These are phyloP conservation scores for Terana coerulea DNA, from an alignment of 768 basidiomycete species.

Conservation along the genomic window DNA sequence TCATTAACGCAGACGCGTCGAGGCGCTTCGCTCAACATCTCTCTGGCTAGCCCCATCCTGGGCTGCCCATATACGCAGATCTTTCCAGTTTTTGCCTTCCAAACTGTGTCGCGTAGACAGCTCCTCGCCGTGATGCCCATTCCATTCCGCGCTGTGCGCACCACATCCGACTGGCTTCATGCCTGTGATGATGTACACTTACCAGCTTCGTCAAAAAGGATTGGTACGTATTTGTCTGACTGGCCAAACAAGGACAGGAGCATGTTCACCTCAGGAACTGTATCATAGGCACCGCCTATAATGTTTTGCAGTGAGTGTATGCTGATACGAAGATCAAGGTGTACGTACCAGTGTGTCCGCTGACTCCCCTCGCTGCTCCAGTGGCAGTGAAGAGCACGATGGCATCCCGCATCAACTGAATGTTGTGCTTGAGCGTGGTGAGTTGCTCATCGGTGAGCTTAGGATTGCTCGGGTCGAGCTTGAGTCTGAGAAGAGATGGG, in stretches of 20 bases:
- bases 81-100: no score
- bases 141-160: no score
- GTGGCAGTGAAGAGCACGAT: slow-evolving; percentile 86
- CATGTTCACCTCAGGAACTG: slow-evolving; percentile 82
- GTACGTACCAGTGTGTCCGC: slow-evolving; percentile 72
- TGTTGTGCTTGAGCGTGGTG: slow-evolving; percentile 57
- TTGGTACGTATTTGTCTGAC: slow-evolving; percentile 58
- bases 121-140: no score
- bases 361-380: slow-evolving; percentile 81
- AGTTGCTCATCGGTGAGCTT: slow-evolving; percentile 63
- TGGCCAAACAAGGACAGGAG: slow-evolving; percentile 69
- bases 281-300: slow-evolving; percentile 47
- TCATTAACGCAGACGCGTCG: no score
- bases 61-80: no score
- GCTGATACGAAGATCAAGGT: not conserved
- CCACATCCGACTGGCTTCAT: no score
- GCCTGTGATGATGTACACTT: slow-evolving; percentile 20
- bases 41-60: no score
- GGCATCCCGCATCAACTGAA: slow-evolving; percentile 78
- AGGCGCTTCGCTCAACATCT: no score
- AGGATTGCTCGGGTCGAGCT: slow-evolving; percentile 67
- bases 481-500: slow-evolving; percentile 40
- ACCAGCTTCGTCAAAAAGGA: slow-evolving; percentile 84
- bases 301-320: not conserved
- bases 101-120: no score